A percentile compares a stretch with the other conserved stretches of the same genome.
Conservation (phyloP, 768 basidiomycete genomes). For the Rhizopogon sp. region DNA sequence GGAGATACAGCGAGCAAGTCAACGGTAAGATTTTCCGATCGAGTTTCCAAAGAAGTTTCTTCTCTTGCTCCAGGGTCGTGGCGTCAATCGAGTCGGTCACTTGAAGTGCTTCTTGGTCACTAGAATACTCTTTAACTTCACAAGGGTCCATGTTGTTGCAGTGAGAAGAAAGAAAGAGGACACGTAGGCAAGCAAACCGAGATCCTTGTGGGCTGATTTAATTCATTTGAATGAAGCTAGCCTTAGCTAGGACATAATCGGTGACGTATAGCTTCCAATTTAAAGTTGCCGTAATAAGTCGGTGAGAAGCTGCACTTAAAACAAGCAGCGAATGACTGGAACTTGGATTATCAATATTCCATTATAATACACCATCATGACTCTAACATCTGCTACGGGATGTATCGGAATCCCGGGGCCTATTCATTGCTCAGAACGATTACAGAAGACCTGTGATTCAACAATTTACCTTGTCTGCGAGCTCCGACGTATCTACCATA, state of each 20-base stretch:
- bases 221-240: no score
- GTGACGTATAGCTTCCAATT: no score
- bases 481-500: constrained; percentile 55
- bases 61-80: constrained; percentile 31
- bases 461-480: constrained; percentile 56
- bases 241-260: no score
- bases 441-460: neutral
- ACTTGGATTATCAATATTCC: no score
- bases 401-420: constrained; percentile 62
- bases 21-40: constrained; percentile 58
- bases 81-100: neutral
- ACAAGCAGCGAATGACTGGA: no score
- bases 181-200: neutral
- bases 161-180: neutral
- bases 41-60: constrained; percentile 48
- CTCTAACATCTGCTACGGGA: constrained; percentile 17
- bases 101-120: neutral
- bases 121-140: neutral
- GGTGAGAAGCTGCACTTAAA: no score
- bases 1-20: constrained; percentile 58
- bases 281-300: neutral
- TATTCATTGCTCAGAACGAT: constrained; percentile 13
- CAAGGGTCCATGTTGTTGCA: neutral
- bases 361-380: no score
- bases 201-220: no score